Evolutionary conservation across 441 rosid genomes (phyloP).

Genomic region (Populus hybrid): DNA sequence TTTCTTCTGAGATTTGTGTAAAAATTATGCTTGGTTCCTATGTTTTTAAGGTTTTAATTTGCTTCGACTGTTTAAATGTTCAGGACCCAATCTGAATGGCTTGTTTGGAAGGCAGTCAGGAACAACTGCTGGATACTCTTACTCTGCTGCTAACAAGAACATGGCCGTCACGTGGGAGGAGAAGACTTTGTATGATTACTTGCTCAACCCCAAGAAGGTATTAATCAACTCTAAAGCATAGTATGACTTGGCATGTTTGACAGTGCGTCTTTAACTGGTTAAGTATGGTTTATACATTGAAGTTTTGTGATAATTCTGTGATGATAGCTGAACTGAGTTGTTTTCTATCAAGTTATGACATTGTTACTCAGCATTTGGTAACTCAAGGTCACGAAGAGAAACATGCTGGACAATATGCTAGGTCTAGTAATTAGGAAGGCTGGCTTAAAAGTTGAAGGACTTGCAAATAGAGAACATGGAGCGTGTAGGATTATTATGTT

Average conservation of each 20-base stretch:
- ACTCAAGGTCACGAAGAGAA: neutral
- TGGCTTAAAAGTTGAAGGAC: neutral
- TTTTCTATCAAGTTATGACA: neutral
- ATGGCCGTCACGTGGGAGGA: slow-evolving; percentile 55
- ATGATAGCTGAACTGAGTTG: too few relatives aligned
- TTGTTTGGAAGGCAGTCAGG: slow-evolving; percentile 82
- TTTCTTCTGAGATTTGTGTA: too few relatives aligned
- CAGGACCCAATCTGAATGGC: slow-evolving; percentile 67
- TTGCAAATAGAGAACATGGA: neutral
- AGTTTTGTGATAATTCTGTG: too few relatives aligned
- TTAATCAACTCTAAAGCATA: too few relatives aligned
- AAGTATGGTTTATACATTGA: too few relatives aligned
- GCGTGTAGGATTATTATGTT: neutral
- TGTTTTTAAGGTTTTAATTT: neutral
- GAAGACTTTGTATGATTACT: slow-evolving; percentile 49
- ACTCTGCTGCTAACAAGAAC: slow-evolving; percentile 54
- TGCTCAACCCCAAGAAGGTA: slow-evolving; percentile 65
- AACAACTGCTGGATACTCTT: slow-evolving; percentile 49
- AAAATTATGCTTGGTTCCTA: too few relatives aligned
- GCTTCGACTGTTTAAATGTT: neutral
- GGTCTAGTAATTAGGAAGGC: neutral
- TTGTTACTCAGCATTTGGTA: neutral
- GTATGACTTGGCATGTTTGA: neutral
- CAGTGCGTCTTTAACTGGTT: too few relatives aligned
- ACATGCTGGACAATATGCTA: neutral